Conservation (phyloP, 2,329 filamentous ascomycete genomes). For the Raffaelea albimanens region DNA sequence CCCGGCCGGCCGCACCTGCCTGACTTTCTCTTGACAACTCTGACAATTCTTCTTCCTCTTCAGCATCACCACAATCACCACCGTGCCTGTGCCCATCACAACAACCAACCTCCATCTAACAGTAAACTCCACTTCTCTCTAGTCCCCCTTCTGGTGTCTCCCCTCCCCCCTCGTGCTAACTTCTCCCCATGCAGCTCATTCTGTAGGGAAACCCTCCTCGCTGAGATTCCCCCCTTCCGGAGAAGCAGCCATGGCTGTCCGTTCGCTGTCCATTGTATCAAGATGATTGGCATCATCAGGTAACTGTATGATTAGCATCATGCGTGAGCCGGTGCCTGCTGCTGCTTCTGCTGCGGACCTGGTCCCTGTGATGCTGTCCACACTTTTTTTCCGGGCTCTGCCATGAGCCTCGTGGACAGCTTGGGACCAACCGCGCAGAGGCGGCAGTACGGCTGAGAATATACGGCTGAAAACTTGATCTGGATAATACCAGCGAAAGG, state of each 20-base stretch:
- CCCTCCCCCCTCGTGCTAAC: too few relatives aligned
- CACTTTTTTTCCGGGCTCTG: background rate
- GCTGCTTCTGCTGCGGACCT: background rate
- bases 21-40: too few relatives aligned
- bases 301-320: slow-evolving; percentile 14
- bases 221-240: background rate
- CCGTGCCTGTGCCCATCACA: too few relatives aligned
- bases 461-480: slow-evolving; percentile 31
- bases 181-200: too few relatives aligned
- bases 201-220: background rate
- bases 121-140: too few relatives aligned
- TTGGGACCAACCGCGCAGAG: background rate
- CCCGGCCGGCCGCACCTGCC: too few relatives aligned
- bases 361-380: too few relatives aligned
- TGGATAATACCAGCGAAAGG: slow-evolving; percentile 65
- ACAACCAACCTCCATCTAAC: too few relatives aligned
- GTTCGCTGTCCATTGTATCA: slow-evolving; percentile 7
- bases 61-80: too few relatives aligned
- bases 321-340: slow-evolving; percentile 14
- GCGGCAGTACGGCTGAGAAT: slow-evolving; percentile 22
- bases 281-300: slow-evolving; percentile 12
- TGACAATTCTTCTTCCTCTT: too few relatives aligned
- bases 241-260: slow-evolving; percentile 5
- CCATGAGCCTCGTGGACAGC: too few relatives aligned
- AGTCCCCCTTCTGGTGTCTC: too few relatives aligned